A percentile compares a stretch with the other conserved stretches of the same genome.
Evolutionary conservation across 208 protist genomes (phyloP).

Genomic region (Wallacemonas sp.): DNA sequence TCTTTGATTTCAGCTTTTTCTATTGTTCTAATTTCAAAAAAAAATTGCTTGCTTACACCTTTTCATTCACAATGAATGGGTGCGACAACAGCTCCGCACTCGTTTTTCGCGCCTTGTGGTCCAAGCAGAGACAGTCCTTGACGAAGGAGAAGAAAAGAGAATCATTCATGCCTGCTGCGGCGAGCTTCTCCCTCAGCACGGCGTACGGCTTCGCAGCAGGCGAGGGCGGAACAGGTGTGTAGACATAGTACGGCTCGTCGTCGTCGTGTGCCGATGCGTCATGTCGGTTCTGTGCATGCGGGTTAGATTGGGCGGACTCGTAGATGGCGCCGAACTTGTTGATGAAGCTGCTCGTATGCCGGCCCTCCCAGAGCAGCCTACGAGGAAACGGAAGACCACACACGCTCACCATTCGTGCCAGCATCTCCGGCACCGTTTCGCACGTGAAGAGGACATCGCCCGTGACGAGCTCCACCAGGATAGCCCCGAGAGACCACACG

Average conservation of each 20-base stretch:
- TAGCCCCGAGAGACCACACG: slow-evolving; percentile 95
- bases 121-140: slow-evolving; percentile 78
- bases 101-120: slow-evolving; percentile 81
- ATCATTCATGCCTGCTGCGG: slow-evolving; percentile 67
- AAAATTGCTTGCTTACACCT: slow-evolving; percentile 25
- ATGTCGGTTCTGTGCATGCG: slow-evolving; percentile 28
- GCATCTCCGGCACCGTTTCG: slow-evolving; percentile 93
- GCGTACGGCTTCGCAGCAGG: slow-evolving; percentile 40
- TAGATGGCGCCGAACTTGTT: slow-evolving; percentile 90
- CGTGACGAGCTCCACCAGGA: slow-evolving; percentile 93
- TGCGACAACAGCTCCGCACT: slow-evolving; percentile 80
- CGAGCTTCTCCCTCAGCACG: slow-evolving; percentile 75
- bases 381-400: slow-evolving; percentile 85
- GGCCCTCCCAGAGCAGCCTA: slow-evolving; percentile 86
- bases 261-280: slow-evolving; percentile 14
- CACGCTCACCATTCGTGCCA: slow-evolving; percentile 90
- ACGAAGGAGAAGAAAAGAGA: slow-evolving; percentile 88
- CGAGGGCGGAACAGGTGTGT: slow-evolving; percentile 56
- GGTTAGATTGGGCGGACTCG: slow-evolving; percentile 56
- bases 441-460: slow-evolving; percentile 95
- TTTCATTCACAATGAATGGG: slow-evolving; percentile 76
- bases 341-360: slow-evolving; percentile 88
- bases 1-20: background rate
- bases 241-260: slow-evolving; percentile 76
- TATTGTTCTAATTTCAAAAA: slow-evolving; percentile 9